Base-by-base conservation (phyloP, 306 rosid genomes). In the Malus orientalis region DNA sequence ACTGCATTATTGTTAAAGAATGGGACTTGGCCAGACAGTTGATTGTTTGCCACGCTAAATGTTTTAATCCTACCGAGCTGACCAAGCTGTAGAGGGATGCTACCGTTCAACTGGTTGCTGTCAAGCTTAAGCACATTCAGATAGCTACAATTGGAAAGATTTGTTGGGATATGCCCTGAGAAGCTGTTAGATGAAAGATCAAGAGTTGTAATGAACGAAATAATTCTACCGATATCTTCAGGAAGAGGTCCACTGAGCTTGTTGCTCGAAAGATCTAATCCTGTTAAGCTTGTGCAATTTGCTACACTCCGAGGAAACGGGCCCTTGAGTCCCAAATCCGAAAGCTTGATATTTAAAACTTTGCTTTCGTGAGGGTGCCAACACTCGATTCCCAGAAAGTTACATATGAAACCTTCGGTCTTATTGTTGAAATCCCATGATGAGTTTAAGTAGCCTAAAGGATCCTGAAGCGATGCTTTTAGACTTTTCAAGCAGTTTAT, bases 341-440 rank as follows among this genome's bases (percentile, higher is more conserved):
- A 80, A 67, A 93, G 83, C 67, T 61, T 77, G 55, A 93, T 85
- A 65, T 89, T 93, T 49, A 91, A 68, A 51, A 93, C 97, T 75
- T 44, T 87, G 76, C 87, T 88, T 84, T 93, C 98, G 64, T 87
- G 89, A 73, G 94, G 93, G 83, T 93, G 96, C 98, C 98, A 93
- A 82, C 98, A 93, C 54, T 91, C 88, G 10, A 93, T 77, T 64
- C 98, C 98, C 14, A 38, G 70, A 76, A 93, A 93, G 78, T 63
- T 85, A 74, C 98, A 91, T 45, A 89, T 89, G 71, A 44, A 84
- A 14, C 98, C 98, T 83, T 90, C 95, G 3, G 96, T 81, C 0
- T 4, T 32, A 71, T 91, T 91, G 85, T 80, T 65, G 81, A 93
- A 93, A 84, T 84, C 38, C 98, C 98, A 91, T 1, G 93, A 81